Base-by-base conservation (phyloP, 2,329 filamentous ascomycete species). In the Aspergillus tamarii region DNA sequence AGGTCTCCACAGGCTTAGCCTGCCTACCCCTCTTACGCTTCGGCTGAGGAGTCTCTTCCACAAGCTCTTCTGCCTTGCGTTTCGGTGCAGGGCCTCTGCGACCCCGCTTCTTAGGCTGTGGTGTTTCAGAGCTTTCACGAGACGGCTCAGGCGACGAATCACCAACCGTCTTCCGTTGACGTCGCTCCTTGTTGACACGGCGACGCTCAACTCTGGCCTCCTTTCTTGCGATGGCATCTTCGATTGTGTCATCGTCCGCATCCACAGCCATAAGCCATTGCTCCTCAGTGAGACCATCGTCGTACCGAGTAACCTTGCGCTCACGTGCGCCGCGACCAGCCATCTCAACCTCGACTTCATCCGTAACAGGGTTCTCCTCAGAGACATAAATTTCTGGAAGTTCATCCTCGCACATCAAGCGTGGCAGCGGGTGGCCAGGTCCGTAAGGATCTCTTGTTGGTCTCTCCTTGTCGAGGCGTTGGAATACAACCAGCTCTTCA, bases 261-360 rank as follows among this genome's bases (percentile, higher is more conserved):
- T 99, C 95, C 36, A 99, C 94, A 60, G 95, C 95, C 84, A 97
- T 94, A 58, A 98, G 87, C 95, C 95, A 99, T 79, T 99, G 96
- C 82, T 99, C 95, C 81, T 99, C 96, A 0, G 95, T 98, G 34
- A 99, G 88, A 59, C 96, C 95, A 74, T 99, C 95, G 73, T 99
- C 95, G 72, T 99, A 99, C 78, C 91, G 91, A 73, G 97, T 94
- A 74, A 93, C 90, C 69, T 93, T 97, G 65, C 96, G 90, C 81
- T 99, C 95, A 82, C 95, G 91, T 67, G 94, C 94, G 72, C 95
- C 95, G 78, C 95, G 94, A 64, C 95, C 95, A 30, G 89, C 83
- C 36, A 89, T 84, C 68, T 95, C 92, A n/a, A 75, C 66, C 66
- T 92, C 90, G 23, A 89, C 86, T 70, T 96, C 92, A 69, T 96